A percentile compares a stretch with the other conserved stretches of the same genome.
phyloP scores from a whole-genome alignment of 495 filamentous ascomycete genomes.

The Copromyces sp. region DNA sequence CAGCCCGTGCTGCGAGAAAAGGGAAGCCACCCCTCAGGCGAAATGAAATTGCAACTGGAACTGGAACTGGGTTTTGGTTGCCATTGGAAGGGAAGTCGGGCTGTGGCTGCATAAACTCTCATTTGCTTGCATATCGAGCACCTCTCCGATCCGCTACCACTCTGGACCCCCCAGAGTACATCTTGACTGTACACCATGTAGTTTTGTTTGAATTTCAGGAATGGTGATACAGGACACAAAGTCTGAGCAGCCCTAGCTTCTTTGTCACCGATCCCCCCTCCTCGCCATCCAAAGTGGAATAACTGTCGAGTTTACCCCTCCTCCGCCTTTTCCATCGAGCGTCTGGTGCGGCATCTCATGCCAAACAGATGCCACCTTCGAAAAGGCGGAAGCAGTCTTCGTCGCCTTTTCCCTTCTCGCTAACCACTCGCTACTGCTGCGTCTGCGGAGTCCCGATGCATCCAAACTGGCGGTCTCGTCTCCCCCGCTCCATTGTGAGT shows the following conservation, averaged over 20 bases:
- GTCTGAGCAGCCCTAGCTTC: not conserved
- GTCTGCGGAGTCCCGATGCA: slow-evolving; percentile 8
- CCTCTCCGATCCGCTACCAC: not conserved
- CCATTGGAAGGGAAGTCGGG: not conserved
- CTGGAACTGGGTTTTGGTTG: not conserved
- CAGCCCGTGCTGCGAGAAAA: not conserved
- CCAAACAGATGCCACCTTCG: not conserved
- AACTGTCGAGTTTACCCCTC: not conserved
- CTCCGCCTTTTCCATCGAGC: not conserved
- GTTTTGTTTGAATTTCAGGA: no score
- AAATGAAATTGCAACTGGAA: not conserved
- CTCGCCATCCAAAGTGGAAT: slow-evolving; percentile 14
- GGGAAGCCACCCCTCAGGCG: not conserved
- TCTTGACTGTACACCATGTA: not conserved
- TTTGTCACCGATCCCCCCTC: slow-evolving; percentile 10
- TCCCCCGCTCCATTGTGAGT: slow-evolving; percentile 17
- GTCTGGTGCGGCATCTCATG: not conserved
- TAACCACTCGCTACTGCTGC: slow-evolving; percentile 1
- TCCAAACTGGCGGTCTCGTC: slow-evolving; percentile 19
- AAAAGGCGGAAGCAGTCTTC: not conserved
- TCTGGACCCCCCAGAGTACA: not conserved
- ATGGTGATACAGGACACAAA: not conserved
- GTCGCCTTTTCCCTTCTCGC: not conserved
- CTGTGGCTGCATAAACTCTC: not conserved
- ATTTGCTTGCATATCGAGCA: slow-evolving; percentile 7